Evolutionary conservation across 306 rosid species (phyloP).

Genomic region (Sicyos edulis): DNA sequence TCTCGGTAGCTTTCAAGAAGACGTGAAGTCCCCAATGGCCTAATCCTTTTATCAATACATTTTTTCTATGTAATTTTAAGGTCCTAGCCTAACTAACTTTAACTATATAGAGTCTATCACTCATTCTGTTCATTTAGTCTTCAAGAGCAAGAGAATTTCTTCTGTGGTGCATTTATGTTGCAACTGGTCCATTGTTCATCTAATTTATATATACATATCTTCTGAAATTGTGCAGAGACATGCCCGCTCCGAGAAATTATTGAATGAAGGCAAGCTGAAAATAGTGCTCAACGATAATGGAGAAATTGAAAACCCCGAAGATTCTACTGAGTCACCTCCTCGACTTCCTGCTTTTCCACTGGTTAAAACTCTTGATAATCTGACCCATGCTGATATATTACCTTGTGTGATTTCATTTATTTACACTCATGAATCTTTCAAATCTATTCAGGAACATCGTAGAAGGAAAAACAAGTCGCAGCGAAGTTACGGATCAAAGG

Average conservation of each 20-base stretch:
- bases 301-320: conserved; percentile 57
- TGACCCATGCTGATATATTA: background rate
- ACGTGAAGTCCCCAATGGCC: too few relatives aligned
- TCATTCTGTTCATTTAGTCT: background rate
- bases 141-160: background rate
- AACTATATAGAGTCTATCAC: too few relatives aligned
- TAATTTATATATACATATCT: background rate
- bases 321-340: conserved; percentile 35
- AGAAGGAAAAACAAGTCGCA: conserved; percentile 5
- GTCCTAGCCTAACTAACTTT: too few relatives aligned
- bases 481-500: background rate
- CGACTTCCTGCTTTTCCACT: conserved; percentile 31
- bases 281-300: conserved; percentile 68
- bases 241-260: conserved; percentile 72
- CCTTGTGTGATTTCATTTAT: background rate
- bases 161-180: background rate
- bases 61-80: too few relatives aligned
- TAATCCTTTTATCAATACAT: too few relatives aligned
- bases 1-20: too few relatives aligned
- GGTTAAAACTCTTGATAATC: conserved; percentile 35
- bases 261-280: conserved; percentile 66
- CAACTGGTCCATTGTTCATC: background rate
- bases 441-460: conserved; percentile 13
- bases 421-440: conserved; percentile 2
- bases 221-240: conserved; percentile 51